These are phyloP conservation scores for Talaromyces trachyspermus DNA, from an alignment of 495 filamentous ascomycete genomes.

Conservation along the genomic window DNA sequence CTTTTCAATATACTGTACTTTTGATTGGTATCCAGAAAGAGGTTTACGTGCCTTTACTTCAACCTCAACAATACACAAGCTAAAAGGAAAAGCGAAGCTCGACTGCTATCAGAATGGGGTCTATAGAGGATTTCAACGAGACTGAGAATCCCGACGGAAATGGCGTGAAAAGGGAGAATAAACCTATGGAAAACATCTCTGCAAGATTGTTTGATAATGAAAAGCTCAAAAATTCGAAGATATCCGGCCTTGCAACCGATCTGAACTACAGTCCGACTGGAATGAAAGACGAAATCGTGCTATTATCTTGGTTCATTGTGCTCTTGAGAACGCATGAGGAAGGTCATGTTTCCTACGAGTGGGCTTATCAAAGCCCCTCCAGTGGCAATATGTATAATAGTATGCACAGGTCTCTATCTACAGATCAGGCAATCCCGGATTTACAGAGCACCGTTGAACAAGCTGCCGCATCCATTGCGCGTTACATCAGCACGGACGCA, in stretches of 20 bases:
- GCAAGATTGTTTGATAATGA: conserved; percentile 4
- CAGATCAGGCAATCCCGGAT: conserved; percentile 17
- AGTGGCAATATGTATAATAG: neutral
- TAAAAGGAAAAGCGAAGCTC: conserved; percentile 5
- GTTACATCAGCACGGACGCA: conserved; percentile 13
- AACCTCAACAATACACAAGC: neutral
- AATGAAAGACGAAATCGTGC: conserved; percentile 31
- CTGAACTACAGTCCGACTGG: conserved; percentile 13
- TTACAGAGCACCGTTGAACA: conserved; percentile 20
- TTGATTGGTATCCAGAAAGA: too few relatives aligned
- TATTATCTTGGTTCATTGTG: conserved; percentile 38
- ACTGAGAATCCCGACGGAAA: neutral
- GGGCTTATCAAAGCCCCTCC: conserved; percentile 19
- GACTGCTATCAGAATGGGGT: conserved; percentile 21
- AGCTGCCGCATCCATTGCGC: conserved; percentile 13
- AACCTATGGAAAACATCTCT: neutral
- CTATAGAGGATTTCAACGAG: conserved; percentile 15
- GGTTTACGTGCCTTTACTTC: neutral
- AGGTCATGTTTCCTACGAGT: conserved; percentile 27
- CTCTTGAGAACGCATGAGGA: conserved; percentile 34
- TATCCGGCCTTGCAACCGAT: conserved; percentile 16
- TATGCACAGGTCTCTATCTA: neutral
- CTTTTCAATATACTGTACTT: too few relatives aligned
- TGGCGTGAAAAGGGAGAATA: neutral
- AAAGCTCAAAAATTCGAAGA: conserved; percentile 13